These are phyloP conservation scores for Kandelia obovata DNA, from an alignment of 345 rosid genomes.

Conservation along the genomic window DNA sequence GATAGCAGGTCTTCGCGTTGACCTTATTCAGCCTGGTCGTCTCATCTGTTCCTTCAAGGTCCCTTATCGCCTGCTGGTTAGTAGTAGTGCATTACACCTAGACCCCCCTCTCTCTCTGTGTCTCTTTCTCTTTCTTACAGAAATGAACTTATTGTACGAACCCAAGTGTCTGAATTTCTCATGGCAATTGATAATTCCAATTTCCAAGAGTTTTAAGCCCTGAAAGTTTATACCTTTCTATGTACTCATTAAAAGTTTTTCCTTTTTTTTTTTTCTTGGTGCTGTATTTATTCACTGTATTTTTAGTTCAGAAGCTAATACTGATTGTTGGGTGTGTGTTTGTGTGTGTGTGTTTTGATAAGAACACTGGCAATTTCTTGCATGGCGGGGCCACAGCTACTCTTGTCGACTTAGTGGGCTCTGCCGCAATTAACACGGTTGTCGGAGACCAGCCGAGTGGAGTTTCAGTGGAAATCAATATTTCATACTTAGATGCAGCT, in stretches of 20 bases:
- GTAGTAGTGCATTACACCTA: neutral
- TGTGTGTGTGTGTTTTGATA: neutral
- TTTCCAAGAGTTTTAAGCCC: no score
- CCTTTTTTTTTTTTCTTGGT: neutral
- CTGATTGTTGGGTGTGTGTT: neutral
- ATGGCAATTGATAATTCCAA: no score
- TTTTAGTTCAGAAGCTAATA: no score
- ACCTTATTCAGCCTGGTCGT: constrained; percentile 68
- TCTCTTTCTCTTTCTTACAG: neutral
- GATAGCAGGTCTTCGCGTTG: constrained; percentile 55
- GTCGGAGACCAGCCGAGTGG: constrained; percentile 47
- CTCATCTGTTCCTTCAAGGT: constrained; percentile 72
- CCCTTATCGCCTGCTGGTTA: constrained; percentile 73
- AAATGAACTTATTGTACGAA: neutral
- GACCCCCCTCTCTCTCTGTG: neutral
- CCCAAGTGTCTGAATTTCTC: no score
- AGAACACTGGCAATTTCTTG: constrained; percentile 86
- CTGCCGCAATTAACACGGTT: constrained; percentile 55
- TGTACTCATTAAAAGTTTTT: no score
- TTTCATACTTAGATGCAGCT: constrained; percentile 88
- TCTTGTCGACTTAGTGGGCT: constrained; percentile 80
- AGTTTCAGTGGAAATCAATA: constrained; percentile 82
- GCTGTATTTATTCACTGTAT: neutral
- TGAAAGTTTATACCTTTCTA: no score
- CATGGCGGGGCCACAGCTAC: constrained; percentile 96